phyloP scores from a whole-genome alignment of 768 basidiomycete species.

The Strobilomyces dryophilus region DNA sequence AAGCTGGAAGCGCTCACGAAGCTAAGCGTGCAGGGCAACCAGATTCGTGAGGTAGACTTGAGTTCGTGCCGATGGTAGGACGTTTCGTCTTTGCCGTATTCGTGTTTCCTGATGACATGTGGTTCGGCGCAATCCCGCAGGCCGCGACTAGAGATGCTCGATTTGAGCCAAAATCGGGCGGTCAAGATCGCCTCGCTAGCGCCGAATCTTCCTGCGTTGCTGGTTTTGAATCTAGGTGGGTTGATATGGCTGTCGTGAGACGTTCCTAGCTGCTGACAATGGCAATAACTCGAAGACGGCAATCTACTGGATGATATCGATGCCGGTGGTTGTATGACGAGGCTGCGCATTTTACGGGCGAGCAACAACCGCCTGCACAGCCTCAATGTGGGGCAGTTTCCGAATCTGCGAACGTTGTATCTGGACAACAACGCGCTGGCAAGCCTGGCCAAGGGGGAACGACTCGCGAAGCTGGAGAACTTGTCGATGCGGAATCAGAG shows the following conservation, averaged over 20 bases:
- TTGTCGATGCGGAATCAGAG: constrained; percentile 89
- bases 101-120: constrained; percentile 5
- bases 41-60: constrained; percentile 60
- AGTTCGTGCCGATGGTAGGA: constrained; percentile 59
- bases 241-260: constrained; percentile 22
- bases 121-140: constrained; percentile 18
- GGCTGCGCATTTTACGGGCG: constrained; percentile 77
- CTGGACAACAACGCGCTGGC: constrained; percentile 78
- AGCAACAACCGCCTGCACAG: constrained; percentile 74
- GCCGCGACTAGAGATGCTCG: constrained; percentile 75
- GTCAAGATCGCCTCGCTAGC: constrained; percentile 54
- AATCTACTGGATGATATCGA: constrained; percentile 61
- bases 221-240: constrained; percentile 82
- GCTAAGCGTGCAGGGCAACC: constrained; percentile 77
- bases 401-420: constrained; percentile 84
- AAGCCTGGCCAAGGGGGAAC: constrained; percentile 48
- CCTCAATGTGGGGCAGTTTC: constrained; percentile 60
- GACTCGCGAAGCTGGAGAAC: constrained; percentile 75
- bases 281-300: constrained; percentile 49
- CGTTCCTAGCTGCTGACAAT: constrained; percentile 7
- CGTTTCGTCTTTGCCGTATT: background rate
- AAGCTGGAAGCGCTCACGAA: constrained; percentile 78
- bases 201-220: constrained; percentile 52
- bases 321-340: constrained; percentile 52
- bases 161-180: constrained; percentile 75